These are phyloP conservation scores for Glycine soja DNA, from an alignment of 306 rosid species.

Conservation along the genomic window DNA sequence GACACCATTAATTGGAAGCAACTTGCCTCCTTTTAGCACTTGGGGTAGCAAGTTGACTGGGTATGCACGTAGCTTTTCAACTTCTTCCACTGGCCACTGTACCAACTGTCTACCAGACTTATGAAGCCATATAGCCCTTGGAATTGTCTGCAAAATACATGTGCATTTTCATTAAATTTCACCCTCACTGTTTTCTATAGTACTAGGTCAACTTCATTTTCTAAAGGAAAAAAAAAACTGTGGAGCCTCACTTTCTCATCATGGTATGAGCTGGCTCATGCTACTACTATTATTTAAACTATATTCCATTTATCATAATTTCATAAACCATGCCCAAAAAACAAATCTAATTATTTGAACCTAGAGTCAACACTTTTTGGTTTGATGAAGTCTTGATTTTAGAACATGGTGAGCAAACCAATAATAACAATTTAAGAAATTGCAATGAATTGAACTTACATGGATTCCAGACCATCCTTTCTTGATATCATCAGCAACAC, in stretches of 20 bases:
- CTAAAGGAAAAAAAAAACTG: background rate
- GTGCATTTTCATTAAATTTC: background rate
- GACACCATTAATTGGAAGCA: conserved; percentile 56
- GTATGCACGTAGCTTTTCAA: conserved; percentile 64
- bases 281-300: no score
- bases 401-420: conserved; percentile 17
- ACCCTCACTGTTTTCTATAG: background rate
- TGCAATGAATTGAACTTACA: conserved; percentile 48
- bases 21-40: conserved; percentile 55
- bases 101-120: conserved; percentile 69
- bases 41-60: conserved; percentile 47
- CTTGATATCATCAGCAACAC: conserved; percentile 58
- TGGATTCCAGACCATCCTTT: conserved; percentile 95
- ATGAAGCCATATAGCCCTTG: conserved; percentile 71
- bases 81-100: conserved; percentile 82
- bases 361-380: background rate
- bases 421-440: conserved; percentile 10
- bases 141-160: conserved; percentile 65
- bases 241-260: no score
- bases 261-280: no score
- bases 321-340: no score
- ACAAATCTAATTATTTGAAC: no score
- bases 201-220: conserved; percentile 19
- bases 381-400: background rate
- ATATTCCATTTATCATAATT: no score